Percentiles rank a stretch among this genome's conserved stretches.
Conservation (phyloP, 2,329 filamentous ascomycete genomes). For the Ustulina deusta region DNA sequence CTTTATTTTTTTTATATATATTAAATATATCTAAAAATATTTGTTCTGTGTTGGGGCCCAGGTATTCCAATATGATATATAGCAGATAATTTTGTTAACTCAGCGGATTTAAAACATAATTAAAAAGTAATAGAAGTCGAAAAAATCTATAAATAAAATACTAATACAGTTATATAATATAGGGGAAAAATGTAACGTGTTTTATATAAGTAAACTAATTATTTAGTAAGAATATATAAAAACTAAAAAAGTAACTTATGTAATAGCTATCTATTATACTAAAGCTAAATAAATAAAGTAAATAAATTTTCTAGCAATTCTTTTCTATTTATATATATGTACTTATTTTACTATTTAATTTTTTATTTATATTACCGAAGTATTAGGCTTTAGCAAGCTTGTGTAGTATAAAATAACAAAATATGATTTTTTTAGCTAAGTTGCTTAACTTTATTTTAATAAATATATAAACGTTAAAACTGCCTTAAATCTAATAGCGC, state of each 20-base stretch:
- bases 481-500: neutral
- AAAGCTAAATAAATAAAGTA: constrained; percentile 22
- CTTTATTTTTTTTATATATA: constrained; percentile 8
- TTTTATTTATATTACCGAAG: constrained; percentile 23
- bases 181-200: constrained; percentile 9
- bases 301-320: constrained; percentile 16
- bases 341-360: constrained; percentile 13
- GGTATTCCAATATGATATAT: constrained; percentile 14
- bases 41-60: constrained; percentile 14
- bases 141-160: constrained; percentile 8
- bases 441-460: constrained; percentile 10
- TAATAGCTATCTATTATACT: constrained; percentile 11
- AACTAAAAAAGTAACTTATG: constrained; percentile 1
- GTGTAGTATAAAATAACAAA: constrained; percentile 21
- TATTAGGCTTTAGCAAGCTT: constrained; percentile 22
- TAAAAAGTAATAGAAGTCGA: constrained; percentile 16
- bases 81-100: neutral
- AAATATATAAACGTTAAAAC: constrained; percentile 17
- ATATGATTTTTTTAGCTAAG: constrained; percentile 14
- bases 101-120: constrained; percentile 7
- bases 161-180: constrained; percentile 2
- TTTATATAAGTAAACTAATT: constrained; percentile 17
- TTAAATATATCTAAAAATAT: constrained; percentile 11
- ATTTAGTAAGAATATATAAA: constrained; percentile 9
- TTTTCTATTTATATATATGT: constrained; percentile 18